Conservation (phyloP, 495 filamentous ascomycete genomes). For the Hyaloscypha variabilis region DNA sequence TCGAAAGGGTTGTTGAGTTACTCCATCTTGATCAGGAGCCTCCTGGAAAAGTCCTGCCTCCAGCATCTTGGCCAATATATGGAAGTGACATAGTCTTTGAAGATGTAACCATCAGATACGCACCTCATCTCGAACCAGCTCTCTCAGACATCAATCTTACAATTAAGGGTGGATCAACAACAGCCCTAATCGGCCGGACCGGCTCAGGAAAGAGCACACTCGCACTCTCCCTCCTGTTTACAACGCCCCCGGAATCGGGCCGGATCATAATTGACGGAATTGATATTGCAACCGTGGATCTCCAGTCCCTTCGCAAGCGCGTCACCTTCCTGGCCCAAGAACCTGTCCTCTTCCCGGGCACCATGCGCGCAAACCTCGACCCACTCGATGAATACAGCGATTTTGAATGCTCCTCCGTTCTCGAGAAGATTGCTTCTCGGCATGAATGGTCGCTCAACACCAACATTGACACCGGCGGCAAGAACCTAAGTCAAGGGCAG, state of each 20-base stretch:
- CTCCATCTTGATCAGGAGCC: conserved; percentile 75
- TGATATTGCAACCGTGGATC: conserved; percentile 60
- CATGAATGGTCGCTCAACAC: conserved; percentile 58
- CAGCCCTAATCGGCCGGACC: conserved; percentile 40
- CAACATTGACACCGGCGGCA: conserved; percentile 57
- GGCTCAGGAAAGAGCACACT: conserved; percentile 70
- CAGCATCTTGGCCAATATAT: conserved; percentile 73
- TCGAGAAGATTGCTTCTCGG: conserved; percentile 51
- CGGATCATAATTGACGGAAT: conserved; percentile 61
- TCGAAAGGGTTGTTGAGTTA: conserved; percentile 80
- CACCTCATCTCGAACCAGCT: conserved; percentile 71
- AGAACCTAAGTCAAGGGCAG: conserved; percentile 47
- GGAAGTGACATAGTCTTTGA: conserved; percentile 74
- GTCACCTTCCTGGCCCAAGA: conserved; percentile 57
- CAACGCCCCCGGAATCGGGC: conserved; percentile 52
- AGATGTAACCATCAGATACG: conserved; percentile 75
- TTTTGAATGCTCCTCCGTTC: conserved; percentile 50
- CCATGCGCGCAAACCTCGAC: conserved; percentile 62
- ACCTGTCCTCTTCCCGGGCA: conserved; percentile 64
- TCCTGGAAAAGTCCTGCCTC: conserved; percentile 63
- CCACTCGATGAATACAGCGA: conserved; percentile 39
- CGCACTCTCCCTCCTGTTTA: conserved; percentile 64
- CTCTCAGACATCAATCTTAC: conserved; percentile 63
- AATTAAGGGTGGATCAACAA: conserved; percentile 73
- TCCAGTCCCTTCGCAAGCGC: conserved; percentile 55